Percentiles rank a stretch among this genome's conserved stretches.
Evolutionary conservation across 129 eudicot species (phyloP).

Genomic region (Tagetes patula): DNA sequence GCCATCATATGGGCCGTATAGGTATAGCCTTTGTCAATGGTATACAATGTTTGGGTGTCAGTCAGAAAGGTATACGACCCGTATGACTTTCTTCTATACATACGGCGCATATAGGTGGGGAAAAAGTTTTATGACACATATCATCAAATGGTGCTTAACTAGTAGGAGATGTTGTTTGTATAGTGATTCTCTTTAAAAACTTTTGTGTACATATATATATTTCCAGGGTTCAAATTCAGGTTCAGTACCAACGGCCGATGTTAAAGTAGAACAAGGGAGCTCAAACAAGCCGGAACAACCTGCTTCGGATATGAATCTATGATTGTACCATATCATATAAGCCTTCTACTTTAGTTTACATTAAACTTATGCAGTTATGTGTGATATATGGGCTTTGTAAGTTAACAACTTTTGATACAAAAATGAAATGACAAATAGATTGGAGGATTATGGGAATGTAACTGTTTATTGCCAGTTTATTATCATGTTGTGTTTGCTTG

Average conservation of each 20-base stretch:
- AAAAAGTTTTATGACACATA: no score
- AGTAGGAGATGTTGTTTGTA: background rate
- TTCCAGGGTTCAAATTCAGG: no score
- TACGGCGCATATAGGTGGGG: no score
- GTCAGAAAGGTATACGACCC: no score
- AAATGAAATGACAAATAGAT: conserved; percentile 1
- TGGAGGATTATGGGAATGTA: background rate
- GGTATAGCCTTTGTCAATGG: no score
- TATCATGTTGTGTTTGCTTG: background rate
- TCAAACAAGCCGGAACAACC: no score
- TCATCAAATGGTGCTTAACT: background rate
- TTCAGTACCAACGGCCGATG: no score
- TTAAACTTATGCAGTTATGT: background rate
- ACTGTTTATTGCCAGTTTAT: background rate
- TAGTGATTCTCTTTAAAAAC: background rate
- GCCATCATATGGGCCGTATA: no score
- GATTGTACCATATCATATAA: background rate
- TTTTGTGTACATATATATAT: no score
- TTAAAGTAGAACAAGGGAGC: conserved; percentile 11
- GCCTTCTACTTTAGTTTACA: conserved; percentile 11
- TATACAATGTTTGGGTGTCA: no score
- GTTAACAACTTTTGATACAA: conserved; percentile 1
- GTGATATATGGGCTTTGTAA: conserved; percentile 5
- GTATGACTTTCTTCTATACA: no score
- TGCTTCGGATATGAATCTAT: no score